Conservation (phyloP, 2,329 filamentous ascomycete species). For the Lanzia echinophila region DNA sequence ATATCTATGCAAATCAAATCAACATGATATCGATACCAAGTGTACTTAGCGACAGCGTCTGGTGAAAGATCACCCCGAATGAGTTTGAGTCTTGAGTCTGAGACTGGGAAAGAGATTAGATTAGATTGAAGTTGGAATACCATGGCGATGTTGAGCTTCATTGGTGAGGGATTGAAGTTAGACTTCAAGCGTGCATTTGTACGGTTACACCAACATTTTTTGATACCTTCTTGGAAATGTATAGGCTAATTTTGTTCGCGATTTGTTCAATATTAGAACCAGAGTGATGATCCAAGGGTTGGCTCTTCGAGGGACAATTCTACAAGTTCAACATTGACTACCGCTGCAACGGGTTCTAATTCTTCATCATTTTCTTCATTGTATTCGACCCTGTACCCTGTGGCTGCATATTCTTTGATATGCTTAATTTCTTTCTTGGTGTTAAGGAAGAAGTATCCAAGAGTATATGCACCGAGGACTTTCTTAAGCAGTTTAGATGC, state of each 20-base stretch:
- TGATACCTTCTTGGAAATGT: no score
- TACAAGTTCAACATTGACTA: constrained; percentile 27
- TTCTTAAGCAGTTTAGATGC: constrained; percentile 43
- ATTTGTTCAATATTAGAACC: constrained; percentile 11
- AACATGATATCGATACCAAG: no score
- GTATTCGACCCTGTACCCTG: constrained; percentile 47
- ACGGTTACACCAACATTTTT: neutral
- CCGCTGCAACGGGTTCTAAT: constrained; percentile 32
- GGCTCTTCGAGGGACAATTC: constrained; percentile 39
- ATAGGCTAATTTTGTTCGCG: neutral
- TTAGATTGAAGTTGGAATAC: neutral
- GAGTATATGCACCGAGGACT: constrained; percentile 51
- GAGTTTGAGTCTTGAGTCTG: no score
- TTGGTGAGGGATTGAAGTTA: neutral
- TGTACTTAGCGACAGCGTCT: no score
- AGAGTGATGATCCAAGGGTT: constrained; percentile 34
- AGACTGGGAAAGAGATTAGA: no score
- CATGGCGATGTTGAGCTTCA: neutral
- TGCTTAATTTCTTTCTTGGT: constrained; percentile 47
- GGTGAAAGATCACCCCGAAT: no score
- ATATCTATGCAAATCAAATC: no score
- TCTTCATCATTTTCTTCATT: constrained; percentile 37
- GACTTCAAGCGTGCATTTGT: constrained; percentile 8
- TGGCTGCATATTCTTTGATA: constrained; percentile 41
- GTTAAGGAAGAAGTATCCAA: constrained; percentile 40